Percentiles rank a stretch among this genome's conserved stretches.
These are phyloP conservation scores for Linum tenue DNA, from an alignment of 345 rosid species.

Conservation along the genomic window DNA sequence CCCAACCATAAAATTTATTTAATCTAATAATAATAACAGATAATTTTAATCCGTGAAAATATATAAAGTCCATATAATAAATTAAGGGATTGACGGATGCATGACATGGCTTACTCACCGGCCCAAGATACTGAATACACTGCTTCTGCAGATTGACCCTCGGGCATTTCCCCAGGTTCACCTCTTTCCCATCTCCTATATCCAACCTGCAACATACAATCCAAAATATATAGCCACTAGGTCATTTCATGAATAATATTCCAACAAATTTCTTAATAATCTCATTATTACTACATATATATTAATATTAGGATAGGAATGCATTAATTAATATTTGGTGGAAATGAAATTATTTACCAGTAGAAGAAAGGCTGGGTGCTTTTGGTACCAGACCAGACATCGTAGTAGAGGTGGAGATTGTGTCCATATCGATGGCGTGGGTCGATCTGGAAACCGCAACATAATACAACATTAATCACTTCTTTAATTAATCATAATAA, in stretches of 20 bases:
- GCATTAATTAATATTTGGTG: background rate
- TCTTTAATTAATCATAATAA: no score
- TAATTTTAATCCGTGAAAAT: no score
- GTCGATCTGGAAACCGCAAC: conserved; percentile 1
- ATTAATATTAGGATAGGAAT: no score
- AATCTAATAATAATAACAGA: no score
- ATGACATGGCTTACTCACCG: conserved; percentile 26
- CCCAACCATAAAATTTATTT: no score
- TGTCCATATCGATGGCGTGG: conserved; percentile 10
- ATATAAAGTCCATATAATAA: no score
- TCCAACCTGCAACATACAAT: conserved; percentile 45
- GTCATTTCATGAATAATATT: no score
- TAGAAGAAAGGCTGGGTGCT: conserved; percentile 68
- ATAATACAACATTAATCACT: no score
- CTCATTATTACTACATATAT: no score
- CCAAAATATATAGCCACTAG: no score
- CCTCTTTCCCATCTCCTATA: conserved; percentile 62
- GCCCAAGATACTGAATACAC: conserved; percentile 62
- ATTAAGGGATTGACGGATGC: no score
- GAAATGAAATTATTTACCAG: conserved; percentile 33
- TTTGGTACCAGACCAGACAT: conserved; percentile 43
- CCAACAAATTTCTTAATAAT: no score
- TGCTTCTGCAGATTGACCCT: conserved; percentile 43
- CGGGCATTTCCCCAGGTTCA: conserved; percentile 36
- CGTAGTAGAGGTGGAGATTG: conserved; percentile 4